phyloP scores from a whole-genome alignment of 768 basidiomycete genomes.

The Amanita pseudoporphyria region DNA sequence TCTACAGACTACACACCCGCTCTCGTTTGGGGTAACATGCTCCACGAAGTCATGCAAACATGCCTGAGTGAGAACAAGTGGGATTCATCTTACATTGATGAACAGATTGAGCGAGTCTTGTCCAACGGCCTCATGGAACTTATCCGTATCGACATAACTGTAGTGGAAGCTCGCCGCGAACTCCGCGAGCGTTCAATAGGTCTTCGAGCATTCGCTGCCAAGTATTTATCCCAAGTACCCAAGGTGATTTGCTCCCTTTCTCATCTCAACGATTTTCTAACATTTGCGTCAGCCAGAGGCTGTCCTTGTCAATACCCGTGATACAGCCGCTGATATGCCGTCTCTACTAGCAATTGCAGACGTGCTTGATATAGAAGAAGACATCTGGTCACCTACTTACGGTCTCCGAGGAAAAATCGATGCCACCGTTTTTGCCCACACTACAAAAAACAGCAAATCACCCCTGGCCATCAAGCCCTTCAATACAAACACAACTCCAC shows the following conservation, averaged over 20 bases:
- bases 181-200: slow-evolving; percentile 55
- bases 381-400: slow-evolving; percentile 93
- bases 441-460: slow-evolving; percentile 13
- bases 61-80: slow-evolving; percentile 56
- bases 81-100: slow-evolving; percentile 55
- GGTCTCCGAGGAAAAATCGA: slow-evolving; percentile 96
- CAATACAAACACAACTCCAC: slow-evolving; percentile 14
- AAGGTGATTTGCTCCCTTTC: slow-evolving; percentile 34
- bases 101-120: slow-evolving; percentile 47
- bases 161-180: slow-evolving; percentile 60
- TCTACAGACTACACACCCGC: slow-evolving; percentile 53
- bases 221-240: slow-evolving; percentile 55
- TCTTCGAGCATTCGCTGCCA: slow-evolving; percentile 49
- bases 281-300: slow-evolving; percentile 42
- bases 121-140: slow-evolving; percentile 48
- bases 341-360: slow-evolving; percentile 64
- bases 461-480: not conserved
- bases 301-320: slow-evolving; percentile 57
- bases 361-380: slow-evolving; percentile 87
- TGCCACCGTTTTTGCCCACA: slow-evolving; percentile 61
- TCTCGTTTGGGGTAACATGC: slow-evolving; percentile 85
- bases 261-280: not conserved
- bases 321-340: slow-evolving; percentile 31
- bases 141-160: slow-evolving; percentile 44
- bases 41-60: slow-evolving; percentile 85